Percentiles rank a stretch among this genome's conserved stretches.
Conservation (phyloP, 2,329 filamentous ascomycete genomes). For the Chalaropsis thielavioides region DNA sequence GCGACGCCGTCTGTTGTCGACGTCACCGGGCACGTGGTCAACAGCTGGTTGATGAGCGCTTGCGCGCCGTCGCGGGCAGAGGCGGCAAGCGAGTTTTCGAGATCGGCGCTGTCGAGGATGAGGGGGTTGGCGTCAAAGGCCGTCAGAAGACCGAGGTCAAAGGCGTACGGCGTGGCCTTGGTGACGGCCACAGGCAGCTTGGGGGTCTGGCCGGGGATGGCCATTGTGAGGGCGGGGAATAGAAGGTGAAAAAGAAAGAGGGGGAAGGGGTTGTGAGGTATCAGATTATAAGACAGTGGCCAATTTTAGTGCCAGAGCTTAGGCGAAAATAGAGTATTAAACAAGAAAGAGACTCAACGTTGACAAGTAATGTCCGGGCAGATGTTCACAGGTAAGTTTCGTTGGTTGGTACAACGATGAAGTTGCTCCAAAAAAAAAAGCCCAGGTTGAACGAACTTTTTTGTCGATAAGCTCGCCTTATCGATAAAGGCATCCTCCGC, state of each 20-base stretch:
- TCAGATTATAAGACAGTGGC: background rate
- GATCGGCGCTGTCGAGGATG: constrained; percentile 34
- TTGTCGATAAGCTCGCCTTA: constrained; percentile 10
- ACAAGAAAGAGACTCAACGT: background rate
- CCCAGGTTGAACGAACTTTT: constrained; percentile 13
- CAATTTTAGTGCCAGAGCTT: constrained; percentile 5
- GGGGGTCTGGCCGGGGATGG: constrained; percentile 27
- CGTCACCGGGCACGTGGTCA: constrained; percentile 70
- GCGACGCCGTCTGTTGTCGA: constrained; percentile 58
- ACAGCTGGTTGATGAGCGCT: constrained; percentile 82
- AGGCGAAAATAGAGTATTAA: background rate
- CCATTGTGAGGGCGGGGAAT: constrained; percentile 22
- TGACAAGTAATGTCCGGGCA: background rate
- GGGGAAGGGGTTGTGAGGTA: background rate
- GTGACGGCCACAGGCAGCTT: constrained; percentile 51
- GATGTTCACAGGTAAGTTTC: background rate
- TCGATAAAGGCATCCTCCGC: constrained; percentile 5
- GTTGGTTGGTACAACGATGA: background rate
- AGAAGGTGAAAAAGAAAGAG: background rate
- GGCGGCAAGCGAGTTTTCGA: constrained; percentile 55
- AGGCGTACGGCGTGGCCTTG: constrained; percentile 81
- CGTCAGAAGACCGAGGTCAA: constrained; percentile 79
- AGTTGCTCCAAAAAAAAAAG: background rate
- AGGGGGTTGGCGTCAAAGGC: constrained; percentile 79
- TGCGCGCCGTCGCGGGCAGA: constrained; percentile 83